phyloP scores from a whole-genome alignment of 1,284 basidiomycete species.

The Malassezia equina region DNA sequence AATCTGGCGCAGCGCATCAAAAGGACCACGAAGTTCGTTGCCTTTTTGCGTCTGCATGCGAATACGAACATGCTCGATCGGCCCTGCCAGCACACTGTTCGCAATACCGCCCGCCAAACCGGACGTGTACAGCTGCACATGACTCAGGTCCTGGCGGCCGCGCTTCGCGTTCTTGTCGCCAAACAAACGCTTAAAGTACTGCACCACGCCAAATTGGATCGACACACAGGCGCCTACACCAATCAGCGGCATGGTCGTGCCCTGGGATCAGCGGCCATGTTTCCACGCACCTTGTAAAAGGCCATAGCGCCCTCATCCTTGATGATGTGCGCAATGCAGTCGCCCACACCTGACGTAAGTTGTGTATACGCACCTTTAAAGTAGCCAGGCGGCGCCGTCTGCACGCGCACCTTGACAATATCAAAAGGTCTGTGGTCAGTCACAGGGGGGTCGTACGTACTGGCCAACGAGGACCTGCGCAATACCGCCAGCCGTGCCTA shows the following conservation, averaged over 20 bases:
- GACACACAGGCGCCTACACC: constrained; percentile 92
- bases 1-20: constrained; percentile 25
- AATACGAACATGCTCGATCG: constrained; percentile 95
- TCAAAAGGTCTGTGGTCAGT: constrained; percentile 60
- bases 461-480: constrained; percentile 86
- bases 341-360: constrained; percentile 59
- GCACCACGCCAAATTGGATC: constrained; percentile 88
- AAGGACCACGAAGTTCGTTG: constrained; percentile 48
- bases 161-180: constrained; percentile 42
- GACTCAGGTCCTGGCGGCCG: constrained; percentile 51
- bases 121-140: constrained; percentile 62
- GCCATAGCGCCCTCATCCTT: constrained; percentile 84
- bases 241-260: constrained; percentile 79
- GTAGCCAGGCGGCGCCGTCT: constrained; percentile 81
- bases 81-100: constrained; percentile 84
- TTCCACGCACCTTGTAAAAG: constrained; percentile 75
- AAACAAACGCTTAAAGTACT: constrained; percentile 78
- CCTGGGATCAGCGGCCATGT: constrained; percentile 52
- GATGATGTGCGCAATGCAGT: constrained; percentile 76
- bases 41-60: constrained; percentile 53
- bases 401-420: constrained; percentile 89
- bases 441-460: constrained; percentile 13
- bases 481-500: constrained; percentile 66
- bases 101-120: constrained; percentile 78
- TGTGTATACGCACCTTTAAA: constrained; percentile 51